Evolutionary conservation across 2,329 filamentous ascomycete species (phyloP), one percentile per base, ranked within the genome.

Genomic region (Kalmusia sp.): DNA sequence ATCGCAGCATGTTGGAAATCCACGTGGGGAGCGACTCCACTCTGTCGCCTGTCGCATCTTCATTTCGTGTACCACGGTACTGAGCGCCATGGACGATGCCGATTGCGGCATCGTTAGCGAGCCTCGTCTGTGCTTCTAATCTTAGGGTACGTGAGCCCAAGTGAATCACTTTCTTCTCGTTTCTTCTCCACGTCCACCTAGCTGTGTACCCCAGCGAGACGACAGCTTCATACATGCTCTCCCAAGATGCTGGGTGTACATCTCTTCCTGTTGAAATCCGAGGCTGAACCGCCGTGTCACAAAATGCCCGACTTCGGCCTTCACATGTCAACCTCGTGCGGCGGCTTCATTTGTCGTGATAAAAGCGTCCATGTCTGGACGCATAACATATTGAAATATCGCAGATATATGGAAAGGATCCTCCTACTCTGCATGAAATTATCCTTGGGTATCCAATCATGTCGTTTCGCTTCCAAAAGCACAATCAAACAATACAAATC

Each of bases 291-390:
- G 39, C 39, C 25, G 21, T 43, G 25, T 24, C 39, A 43, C 28
- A 14, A 19, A 38, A 44, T 14, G 40, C 40, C n/a, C 40, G 40
- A 34, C 28, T 44, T 44, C 40, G 40, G 40, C 40, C 33, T 33
- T 34, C 40, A 44, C 40, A 22, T 44, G 33, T 9, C 33, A 37
- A 17, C 9, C 9, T 9, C 3, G 21, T 37, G n/a, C n/a, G n/a
- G n/a, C n/a, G n/a, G n/a, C n/a, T n/a, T n/a, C n/a, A n/a, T n/a
- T n/a, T n/a, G 8, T 22, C 24, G 35, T 24, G 35, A 38, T 38
- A 22, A 11, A 8, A 38, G 12, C 12, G 27, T 4, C 8, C n/a
- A 30, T 34, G 4, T 34, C 31, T n/a, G 5, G 15, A n/a, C 11
- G 11, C 31, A 34, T 11, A 9, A n/a, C 11, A 15, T 11, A 34